Percentiles rank a stretch among this genome's conserved stretches.
Conservation (phyloP, 148 eudicot species). For the Rhododendron ovatum region DNA sequence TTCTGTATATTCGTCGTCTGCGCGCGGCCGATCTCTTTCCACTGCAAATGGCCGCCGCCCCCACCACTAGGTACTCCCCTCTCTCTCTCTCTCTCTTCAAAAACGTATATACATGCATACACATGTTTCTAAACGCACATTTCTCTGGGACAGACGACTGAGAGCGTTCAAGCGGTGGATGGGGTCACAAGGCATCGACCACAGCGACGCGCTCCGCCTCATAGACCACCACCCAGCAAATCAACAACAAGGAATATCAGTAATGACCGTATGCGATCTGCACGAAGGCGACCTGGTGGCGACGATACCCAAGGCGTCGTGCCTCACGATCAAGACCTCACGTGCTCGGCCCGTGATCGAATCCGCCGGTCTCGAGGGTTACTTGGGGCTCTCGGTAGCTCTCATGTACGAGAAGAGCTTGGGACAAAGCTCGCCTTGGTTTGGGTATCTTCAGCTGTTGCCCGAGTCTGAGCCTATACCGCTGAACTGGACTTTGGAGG, state of each 20-base stretch:
- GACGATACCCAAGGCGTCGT: slow-evolving; percentile 63
- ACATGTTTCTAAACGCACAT: not conserved
- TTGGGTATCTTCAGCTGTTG: slow-evolving; percentile 59
- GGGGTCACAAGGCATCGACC: slow-evolving; percentile 38
- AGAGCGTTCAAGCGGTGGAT: slow-evolving; percentile 89
- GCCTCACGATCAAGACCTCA: slow-evolving; percentile 66
- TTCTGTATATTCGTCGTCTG: not conserved
- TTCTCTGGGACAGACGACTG: slow-evolving; percentile 34
- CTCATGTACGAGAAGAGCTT: slow-evolving; percentile 83
- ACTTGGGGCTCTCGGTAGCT: slow-evolving; percentile 59
- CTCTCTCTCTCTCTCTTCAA: not conserved
- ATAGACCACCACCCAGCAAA: slow-evolving; percentile 11
- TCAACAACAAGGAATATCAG: slow-evolving; percentile 29
- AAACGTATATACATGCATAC: not conserved
- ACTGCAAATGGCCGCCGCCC: slow-evolving; percentile 5
- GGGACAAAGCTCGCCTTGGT: slow-evolving; percentile 62
- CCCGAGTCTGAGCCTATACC: slow-evolving; percentile 57
- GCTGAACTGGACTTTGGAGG: slow-evolving; percentile 60
- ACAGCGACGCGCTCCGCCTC: slow-evolving; percentile 57
- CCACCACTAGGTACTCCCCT: slow-evolving; percentile 4
- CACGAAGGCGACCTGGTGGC: slow-evolving; percentile 68
- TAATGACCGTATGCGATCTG: slow-evolving; percentile 47
- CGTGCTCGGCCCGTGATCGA: slow-evolving; percentile 52
- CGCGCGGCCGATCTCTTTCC: not conserved
- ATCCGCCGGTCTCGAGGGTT: slow-evolving; percentile 47